Evolutionary conservation across 2,329 filamentous ascomycete species (phyloP), one percentile per base, ranked within the genome.

Genomic region (Madurella mycetomatis): DNA sequence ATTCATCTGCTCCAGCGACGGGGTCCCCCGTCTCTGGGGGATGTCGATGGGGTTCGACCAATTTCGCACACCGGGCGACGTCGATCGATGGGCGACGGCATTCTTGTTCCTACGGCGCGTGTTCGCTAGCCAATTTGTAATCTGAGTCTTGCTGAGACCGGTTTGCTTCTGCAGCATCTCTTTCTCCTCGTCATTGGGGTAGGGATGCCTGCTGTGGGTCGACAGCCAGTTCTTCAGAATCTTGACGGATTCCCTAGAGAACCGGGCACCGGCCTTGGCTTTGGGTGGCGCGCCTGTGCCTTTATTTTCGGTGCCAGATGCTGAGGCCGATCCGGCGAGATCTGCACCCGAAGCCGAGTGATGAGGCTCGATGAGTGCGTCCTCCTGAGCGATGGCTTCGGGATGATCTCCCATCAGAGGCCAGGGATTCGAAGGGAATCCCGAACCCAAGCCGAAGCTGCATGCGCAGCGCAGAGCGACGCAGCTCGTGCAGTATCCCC

Each of bases 111-210:
- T 81, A 53, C 91, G 83, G 42, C 91, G 84, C 54, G 90, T 90
- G 70, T 96, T 96, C 55, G 91, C 91, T 45, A 96, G 82, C 91
- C 91, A 96, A 68, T 95, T 95, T 11, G 86, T 86, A 63, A 96
- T 92, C 66, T 96, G 92, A 13, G 80, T 87, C 64, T 89, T 84
- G 68, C 84, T 91, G 41, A 96, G 77, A 8, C 90, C 90, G 1
- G 91, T 96, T 63, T 87, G 81, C 45, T 81, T 79, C 69, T 90
- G 87, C 25, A 96, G 76, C 58, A 83, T 80, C 61, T 91, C 87
- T 66, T 92, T 95, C 67, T 96, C 89, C 55, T 90, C 85, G 42
- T 95, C 90, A 34, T 84, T 92, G 5, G 92, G 91, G 67, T 96
- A 96, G 0, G 91, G 92, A 63, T 95, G 88, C 49, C 87, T 81